Base-by-base conservation (phyloP, 192 early-diverging fungal genomes). In the Phycomyces nitens region DNA sequence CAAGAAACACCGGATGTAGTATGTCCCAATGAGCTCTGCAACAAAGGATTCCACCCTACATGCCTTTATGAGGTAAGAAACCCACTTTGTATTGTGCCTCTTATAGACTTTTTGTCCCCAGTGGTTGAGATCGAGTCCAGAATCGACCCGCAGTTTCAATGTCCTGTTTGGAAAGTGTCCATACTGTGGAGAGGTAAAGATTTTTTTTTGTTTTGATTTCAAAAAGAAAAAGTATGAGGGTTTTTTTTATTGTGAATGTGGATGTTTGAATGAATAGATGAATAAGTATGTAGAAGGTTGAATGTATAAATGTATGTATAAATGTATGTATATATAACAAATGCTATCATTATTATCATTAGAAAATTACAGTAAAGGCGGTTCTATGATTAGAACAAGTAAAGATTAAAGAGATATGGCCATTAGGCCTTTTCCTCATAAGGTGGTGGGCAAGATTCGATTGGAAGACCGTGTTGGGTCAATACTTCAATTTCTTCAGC, bases 161-260 rank as follows among this genome's bases (percentile, higher is more conserved):
- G 39, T 68, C n/a, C 16, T 68, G 43, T 68, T 68, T 60, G 66
- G 66, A 11, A 53, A 60, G 38, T 68, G 66, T 26, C 66, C 66
- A 29, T 68, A 68, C 34, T 68, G 66, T 41, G 53, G 27, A 22
- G 58, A 68, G 58, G 66, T 68, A 44, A 60, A 38, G 7, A 7
- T 5, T 5, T 7, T 34, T 34, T 34, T 34, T 34, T 34, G 29
- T 34, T 34, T 34, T n/a, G n/a, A n/a, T n/a, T n/a, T n/a, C 29
- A 34, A 2, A 54, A 54, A 54, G 22, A 26, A 10, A 47, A 60
- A 26, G 47, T 47, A 60, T 39, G 39, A n/a, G 56, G 9, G 5
- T 29, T 20, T 10, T 39, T 58, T 20, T 58, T 34, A 39, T 6
- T 5, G 7, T 58, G 22, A 54, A 5, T 3, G 20, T 23, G n/a